phyloP scores from a whole-genome alignment of 2,329 filamentous ascomycete species.

The Ambrosiella beaveri region DNA sequence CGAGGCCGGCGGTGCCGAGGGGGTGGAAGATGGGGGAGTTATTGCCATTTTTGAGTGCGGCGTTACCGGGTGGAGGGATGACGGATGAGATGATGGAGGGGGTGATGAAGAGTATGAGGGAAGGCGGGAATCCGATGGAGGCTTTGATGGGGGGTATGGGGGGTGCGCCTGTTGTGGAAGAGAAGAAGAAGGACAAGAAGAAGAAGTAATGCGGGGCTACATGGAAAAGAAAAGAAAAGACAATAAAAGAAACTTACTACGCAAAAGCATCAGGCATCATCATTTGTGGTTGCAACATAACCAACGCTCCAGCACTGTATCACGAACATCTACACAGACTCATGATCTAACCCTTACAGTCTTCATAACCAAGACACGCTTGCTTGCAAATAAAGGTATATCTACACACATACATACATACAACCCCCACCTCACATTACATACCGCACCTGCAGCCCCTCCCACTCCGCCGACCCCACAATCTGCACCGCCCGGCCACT shows the following conservation, averaged over 20 bases:
- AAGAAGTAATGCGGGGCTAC: slow-evolving; percentile 33
- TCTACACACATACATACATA: slow-evolving; percentile 11
- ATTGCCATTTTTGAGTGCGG: slow-evolving; percentile 73
- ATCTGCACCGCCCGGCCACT: slow-evolving; percentile 30
- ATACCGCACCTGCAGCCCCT: slow-evolving; percentile 31
- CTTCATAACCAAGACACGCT: too few relatives aligned
- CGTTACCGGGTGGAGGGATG: slow-evolving; percentile 81
- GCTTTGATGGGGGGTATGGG: slow-evolving; percentile 36
- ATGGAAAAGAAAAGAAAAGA: slow-evolving; percentile 15
- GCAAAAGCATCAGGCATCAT: too few relatives aligned
- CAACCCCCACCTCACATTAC: slow-evolving; percentile 10
- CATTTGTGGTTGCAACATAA: too few relatives aligned
- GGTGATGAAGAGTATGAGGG: slow-evolving; percentile 85
- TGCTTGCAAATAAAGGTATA: not conserved
- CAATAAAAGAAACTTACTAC: too few relatives aligned
- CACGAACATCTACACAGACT: too few relatives aligned
- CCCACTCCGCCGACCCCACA: slow-evolving; percentile 38
- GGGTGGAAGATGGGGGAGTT: slow-evolving; percentile 84
- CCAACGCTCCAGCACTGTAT: too few relatives aligned
- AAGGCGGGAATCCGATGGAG: slow-evolving; percentile 29
- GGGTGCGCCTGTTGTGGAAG: slow-evolving; percentile 25
- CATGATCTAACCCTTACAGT: too few relatives aligned
- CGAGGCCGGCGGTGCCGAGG: slow-evolving; percentile 56
- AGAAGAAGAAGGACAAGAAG: slow-evolving; percentile 28
- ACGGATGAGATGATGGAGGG: slow-evolving; percentile 90